A percentile compares a stretch with the other conserved stretches of the same genome.
Conservation (phyloP, 2,329 filamentous ascomycete species). For the Tolypocladium inflatum region DNA sequence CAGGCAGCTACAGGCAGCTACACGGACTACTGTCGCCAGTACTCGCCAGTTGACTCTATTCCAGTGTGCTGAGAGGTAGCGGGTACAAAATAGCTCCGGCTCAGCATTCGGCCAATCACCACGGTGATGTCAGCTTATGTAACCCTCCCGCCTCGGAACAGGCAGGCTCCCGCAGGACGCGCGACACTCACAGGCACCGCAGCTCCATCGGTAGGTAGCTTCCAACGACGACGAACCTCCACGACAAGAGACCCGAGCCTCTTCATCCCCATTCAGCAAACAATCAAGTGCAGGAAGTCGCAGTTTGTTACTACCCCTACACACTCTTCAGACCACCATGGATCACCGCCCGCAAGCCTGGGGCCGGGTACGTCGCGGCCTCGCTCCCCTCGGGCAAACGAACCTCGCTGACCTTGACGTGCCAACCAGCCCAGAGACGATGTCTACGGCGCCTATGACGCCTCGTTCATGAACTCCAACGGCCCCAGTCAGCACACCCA, state of each 20-base stretch:
- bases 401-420: constrained; percentile 6
- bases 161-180: constrained; percentile 27
- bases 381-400: neutral
- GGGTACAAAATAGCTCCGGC: constrained; percentile 4
- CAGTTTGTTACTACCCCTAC: neutral
- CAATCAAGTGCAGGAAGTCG: neutral
- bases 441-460: constrained; percentile 89
- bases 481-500: constrained; percentile 80
- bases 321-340: constrained; percentile 31
- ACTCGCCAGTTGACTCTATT: neutral
- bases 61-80: neutral
- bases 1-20: neutral
- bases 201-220: constrained; percentile 7
- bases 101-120: constrained; percentile 19
- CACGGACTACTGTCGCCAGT: neutral
- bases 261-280: neutral
- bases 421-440: constrained; percentile 78
- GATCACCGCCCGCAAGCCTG: constrained; percentile 65
- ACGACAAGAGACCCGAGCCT: neutral
- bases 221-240: constrained; percentile 2
- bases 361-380: constrained; percentile 51
- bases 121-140: constrained; percentile 16
- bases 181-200: constrained; percentile 15
- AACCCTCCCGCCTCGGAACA: constrained; percentile 8
- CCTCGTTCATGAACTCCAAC: constrained; percentile 65